Evolutionary conservation across 208 protist genomes (phyloP), one percentile per base, ranked within the genome.

Genomic region (Leishmania major): DNA sequence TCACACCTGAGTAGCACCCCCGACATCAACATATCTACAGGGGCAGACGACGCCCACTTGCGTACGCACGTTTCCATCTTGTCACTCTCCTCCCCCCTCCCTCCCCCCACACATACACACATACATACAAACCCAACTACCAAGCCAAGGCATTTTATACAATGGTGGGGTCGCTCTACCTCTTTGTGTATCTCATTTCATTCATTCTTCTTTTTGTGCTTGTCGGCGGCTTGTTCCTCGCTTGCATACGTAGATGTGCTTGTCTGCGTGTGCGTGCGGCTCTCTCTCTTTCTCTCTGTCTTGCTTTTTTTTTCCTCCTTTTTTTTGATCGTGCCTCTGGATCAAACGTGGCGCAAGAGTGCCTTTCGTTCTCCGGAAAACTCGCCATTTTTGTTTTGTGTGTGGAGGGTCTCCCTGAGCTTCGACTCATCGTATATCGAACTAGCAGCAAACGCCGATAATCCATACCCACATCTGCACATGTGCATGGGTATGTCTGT

Each of bases 101-200:
- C 53, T 19, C 53, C 17, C 1, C 53, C 0, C 57, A 62, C 4
- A 62, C 60, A 55, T 13, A 62, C 57, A 31, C 4, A 60, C 55
- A 60, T 10, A 60, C 55, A n/a, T 28, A 10, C 57, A 62, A 25
- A 13, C 66, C 15, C 31, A 8, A 45, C 37, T 17, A 73, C 40
- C 69, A 73, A 31, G 69, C 43, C 69, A 47, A 25, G 19, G 66
- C 40, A 51, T 73, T 73, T 49, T 73, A 73, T 73, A 73, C 69
- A 31, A 43, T 4, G 69, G 4, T 31, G 69, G 43, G 13, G 43
- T 47, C 49, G 10, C 69, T 73, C 43, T 51, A 25, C 69, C 11
- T n/a, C 37, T 51, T 43, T 73, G 69, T 73, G 17, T 7, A 6
- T 43, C 43, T 51, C 11, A 13, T 31, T 47, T 49, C 67, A 1